These are phyloP conservation scores for Backusella westeae DNA, from an alignment of 192 early-diverging fungal genomes.

Conservation along the genomic window DNA sequence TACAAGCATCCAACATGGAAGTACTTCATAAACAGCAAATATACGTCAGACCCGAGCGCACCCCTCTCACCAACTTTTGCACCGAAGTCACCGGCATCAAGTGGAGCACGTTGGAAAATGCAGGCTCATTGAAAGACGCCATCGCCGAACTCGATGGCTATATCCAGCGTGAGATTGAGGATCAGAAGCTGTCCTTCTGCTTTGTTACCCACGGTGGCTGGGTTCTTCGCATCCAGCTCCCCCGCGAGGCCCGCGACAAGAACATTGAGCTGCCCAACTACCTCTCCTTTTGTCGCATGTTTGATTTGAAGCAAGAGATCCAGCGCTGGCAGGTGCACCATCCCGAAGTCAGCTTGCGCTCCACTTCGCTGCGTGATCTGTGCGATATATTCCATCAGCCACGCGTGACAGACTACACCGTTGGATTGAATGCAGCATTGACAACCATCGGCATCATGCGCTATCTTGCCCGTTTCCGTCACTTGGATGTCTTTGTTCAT, in stretches of 20 bases:
- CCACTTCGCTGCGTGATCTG: constrained; percentile 56
- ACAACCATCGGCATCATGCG: constrained; percentile 60
- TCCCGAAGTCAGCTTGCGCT: constrained; percentile 48
- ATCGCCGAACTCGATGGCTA: constrained; percentile 50
- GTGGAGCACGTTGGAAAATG: constrained; percentile 47
- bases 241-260: constrained; percentile 65
- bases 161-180: constrained; percentile 49
- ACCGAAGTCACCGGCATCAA: constrained; percentile 60
- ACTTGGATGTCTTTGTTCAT: constrained; percentile 54
- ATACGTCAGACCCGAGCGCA: constrained; percentile 50
- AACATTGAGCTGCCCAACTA: constrained; percentile 55
- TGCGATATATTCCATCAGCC: constrained; percentile 54
- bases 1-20: constrained; percentile 43
- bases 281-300: constrained; percentile 58
- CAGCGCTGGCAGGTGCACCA: constrained; percentile 62
- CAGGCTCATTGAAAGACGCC: constrained; percentile 54
- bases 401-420: constrained; percentile 44
- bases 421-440: constrained; percentile 59
- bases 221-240: constrained; percentile 68
- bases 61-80: constrained; percentile 57
- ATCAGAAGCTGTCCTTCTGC: constrained; percentile 52
- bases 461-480: constrained; percentile 46
- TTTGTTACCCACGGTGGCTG: constrained; percentile 75
- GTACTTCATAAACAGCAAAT: constrained; percentile 43
- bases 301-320: constrained; percentile 67